Percentiles rank a stretch among this genome's conserved stretches.
Evolutionary conservation across 495 filamentous ascomycete species (phyloP).

Genomic region (Monascus purpureus): DNA sequence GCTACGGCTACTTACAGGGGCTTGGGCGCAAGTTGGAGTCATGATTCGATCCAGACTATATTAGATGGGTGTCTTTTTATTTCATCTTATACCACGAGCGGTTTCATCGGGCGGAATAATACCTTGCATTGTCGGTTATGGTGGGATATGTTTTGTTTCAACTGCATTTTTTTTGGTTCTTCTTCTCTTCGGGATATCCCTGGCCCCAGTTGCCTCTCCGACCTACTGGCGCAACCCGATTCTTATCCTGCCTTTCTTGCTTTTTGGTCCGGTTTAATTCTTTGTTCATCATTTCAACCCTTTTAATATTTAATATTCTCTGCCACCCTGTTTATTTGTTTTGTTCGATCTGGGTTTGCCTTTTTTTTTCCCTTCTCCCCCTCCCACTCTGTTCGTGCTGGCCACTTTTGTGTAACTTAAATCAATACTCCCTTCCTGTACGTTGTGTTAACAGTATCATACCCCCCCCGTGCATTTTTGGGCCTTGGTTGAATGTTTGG

Average conservation of each 20-base stretch:
- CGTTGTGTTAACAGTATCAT: conserved; percentile 16
- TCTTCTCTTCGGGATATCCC: too few relatives aligned
- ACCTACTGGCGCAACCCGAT: too few relatives aligned
- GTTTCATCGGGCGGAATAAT: too few relatives aligned
- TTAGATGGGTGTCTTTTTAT: not conserved
- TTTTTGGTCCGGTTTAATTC: conserved; percentile 3
- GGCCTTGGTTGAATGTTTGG: too few relatives aligned
- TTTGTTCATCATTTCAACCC: conserved; percentile 5
- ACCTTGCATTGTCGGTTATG: too few relatives aligned
- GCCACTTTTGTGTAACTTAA: conserved; percentile 17
- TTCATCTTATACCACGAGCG: too few relatives aligned
- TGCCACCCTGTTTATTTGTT: not conserved
- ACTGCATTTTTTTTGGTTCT: too few relatives aligned
- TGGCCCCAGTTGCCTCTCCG: too few relatives aligned
- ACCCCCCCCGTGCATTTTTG: too few relatives aligned
- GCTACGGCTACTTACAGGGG: not conserved
- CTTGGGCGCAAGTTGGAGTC: not conserved
- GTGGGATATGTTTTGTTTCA: too few relatives aligned
- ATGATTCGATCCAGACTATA: not conserved
- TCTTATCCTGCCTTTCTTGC: conserved; percentile 2
- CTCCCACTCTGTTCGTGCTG: conserved; percentile 10
- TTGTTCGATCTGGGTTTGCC: conserved; percentile 3
- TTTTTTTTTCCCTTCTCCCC: conserved; percentile 4
- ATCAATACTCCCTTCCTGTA: conserved; percentile 16
- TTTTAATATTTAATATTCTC: not conserved